Evolutionary conservation across 768 basidiomycete genomes (phyloP).

Genomic region (Podaxis sp.): DNA sequence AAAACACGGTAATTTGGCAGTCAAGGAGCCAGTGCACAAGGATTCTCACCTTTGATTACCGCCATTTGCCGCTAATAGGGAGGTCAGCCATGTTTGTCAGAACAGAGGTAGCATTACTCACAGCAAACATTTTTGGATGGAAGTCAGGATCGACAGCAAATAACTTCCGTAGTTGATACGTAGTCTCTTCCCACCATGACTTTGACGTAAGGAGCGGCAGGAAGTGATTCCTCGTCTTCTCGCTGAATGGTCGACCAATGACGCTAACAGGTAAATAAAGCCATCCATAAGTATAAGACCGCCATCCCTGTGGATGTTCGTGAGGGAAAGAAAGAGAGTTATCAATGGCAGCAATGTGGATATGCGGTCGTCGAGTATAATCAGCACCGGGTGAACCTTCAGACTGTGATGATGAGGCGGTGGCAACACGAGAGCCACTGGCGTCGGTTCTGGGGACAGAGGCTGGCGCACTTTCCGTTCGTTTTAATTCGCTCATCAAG

Average conservation of each 20-base stretch:
- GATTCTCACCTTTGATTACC: slow-evolving; percentile 71
- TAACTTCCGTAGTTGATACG: slow-evolving; percentile 69
- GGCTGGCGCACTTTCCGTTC: slow-evolving; percentile 35
- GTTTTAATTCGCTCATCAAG: slow-evolving; percentile 67
- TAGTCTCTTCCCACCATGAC: slow-evolving; percentile 89
- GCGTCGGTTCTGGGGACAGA: slow-evolving; percentile 38
- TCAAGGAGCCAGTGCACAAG: not conserved
- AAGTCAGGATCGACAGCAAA: slow-evolving; percentile 85
- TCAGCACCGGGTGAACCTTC: slow-evolving; percentile 37
- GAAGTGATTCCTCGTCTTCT: slow-evolving; percentile 79
- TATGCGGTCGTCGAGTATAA: slow-evolving; percentile 70
- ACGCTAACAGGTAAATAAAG: slow-evolving; percentile 82
- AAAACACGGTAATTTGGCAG: not conserved
- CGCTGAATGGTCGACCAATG: slow-evolving; percentile 84
- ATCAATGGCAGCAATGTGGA: slow-evolving; percentile 92
- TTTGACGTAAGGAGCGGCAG: slow-evolving; percentile 81
- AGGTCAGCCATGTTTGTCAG: slow-evolving; percentile 10
- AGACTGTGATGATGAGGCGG: slow-evolving; percentile 32
- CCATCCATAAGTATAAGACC: slow-evolving; percentile 88
- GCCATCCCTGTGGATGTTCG: slow-evolving; percentile 79
- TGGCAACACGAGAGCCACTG: slow-evolving; percentile 25
- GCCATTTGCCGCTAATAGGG: slow-evolving; percentile 71
- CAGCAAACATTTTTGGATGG: slow-evolving; percentile 87
- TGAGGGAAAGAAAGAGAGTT: slow-evolving; percentile 93
- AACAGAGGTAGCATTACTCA: slow-evolving; percentile 30